Percentiles rank a stretch among this genome's conserved stretches.
Evolutionary conservation across 257 asterid species (phyloP).

Genomic region (Petrea volubilis): DNA sequence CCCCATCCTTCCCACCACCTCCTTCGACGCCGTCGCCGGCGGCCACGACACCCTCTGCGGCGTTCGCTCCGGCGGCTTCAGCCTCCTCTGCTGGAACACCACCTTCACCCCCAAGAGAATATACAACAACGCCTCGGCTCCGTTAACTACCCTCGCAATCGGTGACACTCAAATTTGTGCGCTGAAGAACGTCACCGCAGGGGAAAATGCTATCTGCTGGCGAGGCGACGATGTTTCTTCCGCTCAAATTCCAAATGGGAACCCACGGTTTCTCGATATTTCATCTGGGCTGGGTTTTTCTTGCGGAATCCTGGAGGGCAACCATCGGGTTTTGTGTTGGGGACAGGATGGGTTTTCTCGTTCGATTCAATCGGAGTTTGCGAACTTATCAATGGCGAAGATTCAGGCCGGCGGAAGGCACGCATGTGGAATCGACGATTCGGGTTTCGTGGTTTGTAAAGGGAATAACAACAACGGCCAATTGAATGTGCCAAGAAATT

Average conservation of each 20-base stretch:
- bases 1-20: constrained; percentile 41
- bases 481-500: constrained; percentile 51
- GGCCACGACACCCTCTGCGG: constrained; percentile 70
- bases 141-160: constrained; percentile 48
- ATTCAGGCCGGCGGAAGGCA: constrained; percentile 68
- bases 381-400: constrained; percentile 51
- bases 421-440: constrained; percentile 62
- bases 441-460: constrained; percentile 62
- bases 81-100: constrained; percentile 69
- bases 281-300: constrained; percentile 78
- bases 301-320: constrained; percentile 53
- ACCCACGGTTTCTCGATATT: constrained; percentile 37
- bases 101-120: constrained; percentile 56
- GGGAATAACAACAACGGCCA: constrained; percentile 66
- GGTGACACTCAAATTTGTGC: constrained; percentile 81
- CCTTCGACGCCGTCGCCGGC: constrained; percentile 83
- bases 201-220: constrained; percentile 60
- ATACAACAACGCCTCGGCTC: constrained; percentile 38
- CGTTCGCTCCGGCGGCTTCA: constrained; percentile 69
- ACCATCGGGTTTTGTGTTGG: constrained; percentile 66
- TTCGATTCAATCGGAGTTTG: constrained; percentile 48
- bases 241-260: constrained; percentile 1
- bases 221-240: constrained; percentile 40
- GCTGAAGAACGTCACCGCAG: constrained; percentile 31
- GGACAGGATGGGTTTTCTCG: constrained; percentile 38